Conservation (phyloP, 306 rosid species). For the Lablab purpureus region DNA sequence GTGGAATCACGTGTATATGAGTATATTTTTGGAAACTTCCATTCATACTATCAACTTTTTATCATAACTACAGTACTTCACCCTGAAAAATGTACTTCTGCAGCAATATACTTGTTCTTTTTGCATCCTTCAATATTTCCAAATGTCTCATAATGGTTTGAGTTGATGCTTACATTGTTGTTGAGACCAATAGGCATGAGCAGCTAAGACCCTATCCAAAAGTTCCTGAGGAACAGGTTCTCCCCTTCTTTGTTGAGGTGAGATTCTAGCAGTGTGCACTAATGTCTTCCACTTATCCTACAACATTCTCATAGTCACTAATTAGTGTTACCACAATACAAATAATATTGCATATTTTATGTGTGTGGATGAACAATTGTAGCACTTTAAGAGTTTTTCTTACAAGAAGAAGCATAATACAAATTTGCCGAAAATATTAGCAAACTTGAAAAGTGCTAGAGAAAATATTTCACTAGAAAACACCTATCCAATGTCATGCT, state of each 20-base stretch:
- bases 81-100: conserved; percentile 16
- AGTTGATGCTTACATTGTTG: conserved; percentile 63
- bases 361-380: neutral
- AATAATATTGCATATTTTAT: conserved; percentile 26
- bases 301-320: conserved; percentile 15
- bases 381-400: conserved; percentile 2
- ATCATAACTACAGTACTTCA: conserved; percentile 38
- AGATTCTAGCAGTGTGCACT: conserved; percentile 87
- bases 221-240: conserved; percentile 88
- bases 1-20: conserved; percentile 40
- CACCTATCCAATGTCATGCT: conserved; percentile 7
- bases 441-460: conserved; percentile 17
- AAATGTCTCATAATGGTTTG: conserved; percentile 49
- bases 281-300: conserved; percentile 90
- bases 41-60: conserved; percentile 40
- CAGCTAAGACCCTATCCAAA: conserved; percentile 74
- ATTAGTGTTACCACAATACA: conserved; percentile 18
- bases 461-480: conserved; percentile 3
- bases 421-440: neutral
- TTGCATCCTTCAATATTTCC: conserved; percentile 26
- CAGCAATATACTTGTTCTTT: conserved; percentile 39
- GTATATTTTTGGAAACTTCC: conserved; percentile 40
- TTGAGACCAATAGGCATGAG: conserved; percentile 83
- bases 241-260: conserved; percentile 81
- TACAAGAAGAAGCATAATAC: neutral